Evolutionary conservation across 352 stramenopile species (phyloP), one percentile per base, ranked within the genome.

Genomic region (Aphanomyces stellatus): DNA sequence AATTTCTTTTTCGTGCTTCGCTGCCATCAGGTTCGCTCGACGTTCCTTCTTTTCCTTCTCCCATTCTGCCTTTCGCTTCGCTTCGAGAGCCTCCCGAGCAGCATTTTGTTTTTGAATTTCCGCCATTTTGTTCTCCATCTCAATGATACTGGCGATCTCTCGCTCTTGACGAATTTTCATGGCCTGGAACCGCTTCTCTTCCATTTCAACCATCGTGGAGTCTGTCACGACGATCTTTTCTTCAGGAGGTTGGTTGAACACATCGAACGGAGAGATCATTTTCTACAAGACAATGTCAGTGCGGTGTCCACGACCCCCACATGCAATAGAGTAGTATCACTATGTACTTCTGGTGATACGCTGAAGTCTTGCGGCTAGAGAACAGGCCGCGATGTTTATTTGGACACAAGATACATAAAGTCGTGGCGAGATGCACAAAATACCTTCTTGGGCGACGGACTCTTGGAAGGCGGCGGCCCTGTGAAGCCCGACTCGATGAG

Each of bases 141-240:
- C 80, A 65, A 92, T 87, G n/a, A 87, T 77, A 35, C 69, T 72
- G 31, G 87, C 80, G 55, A 92, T 82, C 35, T 92, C 84, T 31
- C 79, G 81, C 62, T 90, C 71, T 65, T 92, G 84, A 37, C 82
- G 77, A 37, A 79, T 53, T 56, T 90, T 92, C 40, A 92, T 90
- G 17, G 78, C 73, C 30, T 79, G 74, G 8, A 92, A 70, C 15
- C 82, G 71, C 28, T 72, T 72, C 24, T 89, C 82, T 57, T 92
- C 84, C 17, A 88, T 53, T 51, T 84, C 78, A 3, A 87, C 46
- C 69, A 88, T 78, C 7, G 80, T 89, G 41, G 79, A 87, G 33
- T 80, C 72, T 0, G 60, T 71, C 31, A 64, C 53, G 62, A 69
- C 62, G 42, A 69, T 11, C 19, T 69, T 69, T 3, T 63, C 62